Percentiles rank a stretch among this genome's conserved stretches.
phyloP scores from a whole-genome alignment of 306 rosid species.

The Prunus armeniaca region DNA sequence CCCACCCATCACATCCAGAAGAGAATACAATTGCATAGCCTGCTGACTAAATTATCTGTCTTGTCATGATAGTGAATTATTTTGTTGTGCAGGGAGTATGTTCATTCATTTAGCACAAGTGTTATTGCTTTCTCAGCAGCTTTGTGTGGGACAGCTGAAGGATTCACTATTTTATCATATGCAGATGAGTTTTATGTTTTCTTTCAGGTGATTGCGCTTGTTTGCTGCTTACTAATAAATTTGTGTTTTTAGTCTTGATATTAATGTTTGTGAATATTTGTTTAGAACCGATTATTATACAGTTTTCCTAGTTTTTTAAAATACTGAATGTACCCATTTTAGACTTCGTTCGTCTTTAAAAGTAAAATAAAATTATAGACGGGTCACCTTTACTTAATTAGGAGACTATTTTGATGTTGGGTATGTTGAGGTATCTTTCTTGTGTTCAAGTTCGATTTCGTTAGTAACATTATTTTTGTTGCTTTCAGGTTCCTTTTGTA shows the following conservation, averaged over 20 bases:
- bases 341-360: not conserved
- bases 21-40: not conserved
- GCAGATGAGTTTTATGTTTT: conserved; percentile 71
- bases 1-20: not conserved
- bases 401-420: not conserved
- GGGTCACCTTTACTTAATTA: not conserved
- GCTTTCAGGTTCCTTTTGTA: too few relatives aligned
- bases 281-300: not conserved
- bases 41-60: conserved; percentile 21
- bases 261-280: not conserved
- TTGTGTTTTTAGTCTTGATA: conserved; percentile 1
- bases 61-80: conserved; percentile 30
- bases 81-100: conserved; percentile 59
- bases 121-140: conserved; percentile 52
- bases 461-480: too few relatives aligned
- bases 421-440: not conserved
- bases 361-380: not conserved
- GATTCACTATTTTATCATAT: conserved; percentile 62
- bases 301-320: too few relatives aligned
- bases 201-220: conserved; percentile 49
- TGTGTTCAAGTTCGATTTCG: too few relatives aligned
- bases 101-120: conserved; percentile 63
- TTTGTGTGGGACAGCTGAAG: conserved; percentile 45
- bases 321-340: not conserved
- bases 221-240: conserved; percentile 20